Evolutionary conservation across 1,284 basidiomycete genomes (phyloP).

Genomic region (Takashimella koratensis): DNA sequence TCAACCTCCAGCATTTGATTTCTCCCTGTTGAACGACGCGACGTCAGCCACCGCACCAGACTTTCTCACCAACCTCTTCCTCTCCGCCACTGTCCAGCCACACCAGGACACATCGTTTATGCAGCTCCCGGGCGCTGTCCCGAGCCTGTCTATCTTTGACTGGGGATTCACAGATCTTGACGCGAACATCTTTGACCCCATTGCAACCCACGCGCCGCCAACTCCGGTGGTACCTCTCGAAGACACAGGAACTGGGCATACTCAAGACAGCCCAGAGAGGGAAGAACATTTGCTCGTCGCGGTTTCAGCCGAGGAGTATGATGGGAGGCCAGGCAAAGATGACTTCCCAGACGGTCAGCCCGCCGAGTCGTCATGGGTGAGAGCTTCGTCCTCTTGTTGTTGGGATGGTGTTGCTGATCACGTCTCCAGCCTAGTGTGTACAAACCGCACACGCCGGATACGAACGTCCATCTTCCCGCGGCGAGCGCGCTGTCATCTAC

Average conservation of each 20-base stretch:
- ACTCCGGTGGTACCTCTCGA: neutral
- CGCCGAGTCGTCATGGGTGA: slow-evolving; percentile 17
- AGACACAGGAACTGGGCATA: neutral
- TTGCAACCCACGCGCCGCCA: slow-evolving; percentile 14
- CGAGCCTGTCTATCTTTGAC: slow-evolving; percentile 3
- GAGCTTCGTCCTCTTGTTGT: no score
- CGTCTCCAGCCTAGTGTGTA: slow-evolving; percentile 14
- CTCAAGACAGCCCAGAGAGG: neutral
- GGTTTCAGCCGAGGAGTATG: slow-evolving; percentile 10
- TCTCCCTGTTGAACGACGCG: no score
- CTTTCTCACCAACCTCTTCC: slow-evolving; percentile 9
- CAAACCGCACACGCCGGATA: slow-evolving; percentile 16
- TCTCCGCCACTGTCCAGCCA: slow-evolving; percentile 8
- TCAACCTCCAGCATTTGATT: no score
- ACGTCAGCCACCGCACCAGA: neutral
- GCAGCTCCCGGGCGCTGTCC: slow-evolving; percentile 3
- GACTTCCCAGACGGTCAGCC: slow-evolving; percentile 20
- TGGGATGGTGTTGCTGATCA: no score
- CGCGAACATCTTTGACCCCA: slow-evolving; percentile 14
- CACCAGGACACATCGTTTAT: slow-evolving; percentile 2
- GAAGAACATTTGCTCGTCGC: slow-evolving; percentile 5
- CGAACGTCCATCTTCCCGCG: slow-evolving; percentile 8
- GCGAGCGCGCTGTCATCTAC: neutral
- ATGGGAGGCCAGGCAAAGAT: slow-evolving; percentile 4
- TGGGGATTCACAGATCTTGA: slow-evolving; percentile 13